Evolutionary conservation across 2,329 filamentous ascomycete genomes (phyloP).

Genomic region (Ophiostoma montium): DNA sequence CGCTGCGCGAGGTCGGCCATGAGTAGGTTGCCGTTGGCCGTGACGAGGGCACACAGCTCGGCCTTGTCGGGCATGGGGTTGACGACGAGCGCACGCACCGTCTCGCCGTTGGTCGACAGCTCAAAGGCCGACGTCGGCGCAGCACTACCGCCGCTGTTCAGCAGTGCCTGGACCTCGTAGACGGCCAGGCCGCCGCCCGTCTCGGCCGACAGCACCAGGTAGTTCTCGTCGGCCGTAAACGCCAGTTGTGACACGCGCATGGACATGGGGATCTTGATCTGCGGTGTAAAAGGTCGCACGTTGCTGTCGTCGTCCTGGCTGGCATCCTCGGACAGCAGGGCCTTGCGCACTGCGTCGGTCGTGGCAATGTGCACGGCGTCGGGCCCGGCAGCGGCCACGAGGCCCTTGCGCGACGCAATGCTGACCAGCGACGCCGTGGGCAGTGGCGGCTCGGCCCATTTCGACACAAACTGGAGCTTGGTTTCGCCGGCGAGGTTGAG

Average conservation of each 20-base stretch:
- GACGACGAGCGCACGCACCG: conserved; percentile 60
- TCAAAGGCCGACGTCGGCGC: conserved; percentile 50
- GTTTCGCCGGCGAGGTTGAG: conserved; percentile 64
- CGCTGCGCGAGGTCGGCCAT: conserved; percentile 67
- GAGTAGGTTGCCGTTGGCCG: conserved; percentile 64
- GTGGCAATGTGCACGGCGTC: conserved; percentile 62
- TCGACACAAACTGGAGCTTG: conserved; percentile 65
- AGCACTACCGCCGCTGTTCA: conserved; percentile 49
- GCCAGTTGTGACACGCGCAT: conserved; percentile 73
- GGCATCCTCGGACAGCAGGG: conserved; percentile 39
- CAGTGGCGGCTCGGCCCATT: conserved; percentile 65
- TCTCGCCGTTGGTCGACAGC: conserved; percentile 59
- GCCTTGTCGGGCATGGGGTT: conserved; percentile 65
- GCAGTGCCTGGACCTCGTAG: conserved; percentile 57
- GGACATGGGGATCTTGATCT: conserved; percentile 58
- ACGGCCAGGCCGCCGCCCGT: conserved; percentile 68
- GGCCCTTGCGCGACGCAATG: conserved; percentile 63
- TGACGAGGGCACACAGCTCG: conserved; percentile 68
- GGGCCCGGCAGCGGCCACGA: conserved; percentile 79
- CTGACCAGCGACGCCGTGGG: conserved; percentile 71
- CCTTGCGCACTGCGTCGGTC: conserved; percentile 64
- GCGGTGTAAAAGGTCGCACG: conserved; percentile 55
- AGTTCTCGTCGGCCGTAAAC: conserved; percentile 82
- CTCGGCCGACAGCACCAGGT: conserved; percentile 71
- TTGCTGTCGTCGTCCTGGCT: conserved; percentile 42